phyloP scores from a whole-genome alignment of 306 rosid species.

The Abrus pulchellus region DNA sequence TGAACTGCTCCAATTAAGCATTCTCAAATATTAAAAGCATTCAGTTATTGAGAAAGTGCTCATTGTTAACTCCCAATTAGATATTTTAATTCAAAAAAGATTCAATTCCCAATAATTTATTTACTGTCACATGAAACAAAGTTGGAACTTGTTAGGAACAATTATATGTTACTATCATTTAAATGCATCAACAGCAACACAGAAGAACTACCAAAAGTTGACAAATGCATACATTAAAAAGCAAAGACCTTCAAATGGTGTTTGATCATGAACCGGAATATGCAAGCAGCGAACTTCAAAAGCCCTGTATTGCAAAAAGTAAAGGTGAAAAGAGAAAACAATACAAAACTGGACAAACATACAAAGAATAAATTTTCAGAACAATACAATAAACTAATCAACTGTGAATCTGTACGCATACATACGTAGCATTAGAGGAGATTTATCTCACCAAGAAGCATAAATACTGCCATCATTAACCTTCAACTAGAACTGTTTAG shows the following conservation, averaged over 20 bases:
- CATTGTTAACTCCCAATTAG: not conserved
- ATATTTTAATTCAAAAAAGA: not conserved
- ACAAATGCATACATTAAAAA: constrained; percentile 44
- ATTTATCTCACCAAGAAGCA: constrained; percentile 11
- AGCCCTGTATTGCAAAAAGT: constrained; percentile 62
- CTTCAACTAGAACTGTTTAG: constrained; percentile 5
- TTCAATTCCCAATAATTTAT: not conserved
- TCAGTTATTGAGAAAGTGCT: constrained; percentile 12
- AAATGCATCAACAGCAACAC: constrained; percentile 35
- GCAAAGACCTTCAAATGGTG: constrained; percentile 88
- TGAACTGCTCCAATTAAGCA: not conserved
- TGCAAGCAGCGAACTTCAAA: constrained; percentile 96
- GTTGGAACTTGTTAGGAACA: constrained; percentile 15
- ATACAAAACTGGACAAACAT: constrained; percentile 10
- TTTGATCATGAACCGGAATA: constrained; percentile 83
- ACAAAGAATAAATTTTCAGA: constrained; percentile 23
- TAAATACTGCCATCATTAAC: constrained; percentile 18
- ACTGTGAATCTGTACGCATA: constrained; percentile 7
- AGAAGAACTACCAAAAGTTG: constrained; percentile 32
- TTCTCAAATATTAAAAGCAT: not conserved
- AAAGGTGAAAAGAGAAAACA: constrained; percentile 17
- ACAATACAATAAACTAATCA: constrained; percentile 27
- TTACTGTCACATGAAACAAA: not conserved
- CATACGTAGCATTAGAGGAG: constrained; percentile 6
- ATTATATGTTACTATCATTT: constrained; percentile 12